Conservation (phyloP, 225 moss, liverwort and hornwort genomes). For the Pleurozium schreberi region DNA sequence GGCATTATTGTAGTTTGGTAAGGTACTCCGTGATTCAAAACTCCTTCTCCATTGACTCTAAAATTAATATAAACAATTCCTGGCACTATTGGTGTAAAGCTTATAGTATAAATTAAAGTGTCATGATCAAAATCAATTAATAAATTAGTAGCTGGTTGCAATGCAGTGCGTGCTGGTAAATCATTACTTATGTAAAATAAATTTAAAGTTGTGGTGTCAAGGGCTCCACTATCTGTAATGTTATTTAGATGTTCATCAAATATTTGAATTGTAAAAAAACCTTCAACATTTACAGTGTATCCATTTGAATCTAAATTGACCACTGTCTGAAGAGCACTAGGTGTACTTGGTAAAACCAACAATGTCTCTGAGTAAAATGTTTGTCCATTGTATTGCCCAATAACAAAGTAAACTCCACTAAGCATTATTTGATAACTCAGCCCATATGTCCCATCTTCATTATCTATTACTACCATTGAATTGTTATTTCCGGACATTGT, state of each 20-base stretch:
- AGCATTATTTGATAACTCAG: conserved; percentile 18
- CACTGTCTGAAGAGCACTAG: conserved; percentile 11
- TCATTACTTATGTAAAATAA: conserved; percentile 22
- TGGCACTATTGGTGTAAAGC: conserved; percentile 9
- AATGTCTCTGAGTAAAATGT: conserved; percentile 26
- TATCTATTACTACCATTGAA: conserved; percentile 23
- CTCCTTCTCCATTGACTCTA: conserved; percentile 4
- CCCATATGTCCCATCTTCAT: conserved; percentile 34
- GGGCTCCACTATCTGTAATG: conserved; percentile 28
- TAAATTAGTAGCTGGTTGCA: conserved; percentile 6
- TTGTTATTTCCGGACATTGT: conserved; percentile 12
- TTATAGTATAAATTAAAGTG: conserved; percentile 7
- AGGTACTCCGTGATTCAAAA: conserved; percentile 22
- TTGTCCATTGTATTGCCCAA: conserved; percentile 11
- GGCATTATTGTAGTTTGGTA: conserved; percentile 11
- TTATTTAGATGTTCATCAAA: conserved; percentile 42
- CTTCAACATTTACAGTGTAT: conserved; percentile 16
- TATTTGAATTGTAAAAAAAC: conserved; percentile 29
- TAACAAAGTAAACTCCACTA: conserved; percentile 29
- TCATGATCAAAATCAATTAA: neutral
- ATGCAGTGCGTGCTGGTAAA: conserved; percentile 3
- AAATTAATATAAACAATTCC: conserved; percentile 21
- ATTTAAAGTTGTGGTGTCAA: conserved; percentile 7
- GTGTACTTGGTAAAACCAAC: conserved; percentile 18
- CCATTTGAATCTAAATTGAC: conserved; percentile 19